Conservation (phyloP, 2,329 filamentous ascomycete genomes). For the Alternaria longipes region DNA sequence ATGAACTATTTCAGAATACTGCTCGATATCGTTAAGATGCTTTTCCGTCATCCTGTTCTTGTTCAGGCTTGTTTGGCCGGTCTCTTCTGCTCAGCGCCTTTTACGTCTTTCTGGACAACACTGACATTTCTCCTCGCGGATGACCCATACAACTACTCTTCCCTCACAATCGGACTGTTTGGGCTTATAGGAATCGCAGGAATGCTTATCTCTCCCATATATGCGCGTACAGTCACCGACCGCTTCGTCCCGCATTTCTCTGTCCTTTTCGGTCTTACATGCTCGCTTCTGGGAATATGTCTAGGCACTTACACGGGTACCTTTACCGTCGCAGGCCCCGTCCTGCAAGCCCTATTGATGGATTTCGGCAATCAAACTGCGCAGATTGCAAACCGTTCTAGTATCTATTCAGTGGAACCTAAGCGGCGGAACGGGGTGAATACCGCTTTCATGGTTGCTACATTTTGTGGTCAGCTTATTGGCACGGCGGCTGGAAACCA, state of each 20-base stretch:
- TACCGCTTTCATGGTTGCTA: conserved; percentile 81
- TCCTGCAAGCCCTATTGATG: conserved; percentile 74
- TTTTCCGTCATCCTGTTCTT: conserved; percentile 72
- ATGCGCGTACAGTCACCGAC: conserved; percentile 75
- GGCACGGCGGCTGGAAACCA: conserved; percentile 66
- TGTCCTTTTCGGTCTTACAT: conserved; percentile 68
- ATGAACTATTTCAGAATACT: conserved; percentile 73
- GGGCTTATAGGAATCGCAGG: conserved; percentile 77
- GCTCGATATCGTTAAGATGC: conserved; percentile 69
- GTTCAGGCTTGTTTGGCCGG: conserved; percentile 74
- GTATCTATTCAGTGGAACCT: conserved; percentile 76
- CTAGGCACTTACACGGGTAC: conserved; percentile 75
- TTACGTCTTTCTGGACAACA: conserved; percentile 77
- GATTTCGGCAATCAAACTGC: conserved; percentile 78
- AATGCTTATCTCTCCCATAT: conserved; percentile 74
- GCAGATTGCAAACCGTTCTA: conserved; percentile 76
- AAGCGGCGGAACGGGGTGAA: conserved; percentile 79
- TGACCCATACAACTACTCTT: conserved; percentile 72
- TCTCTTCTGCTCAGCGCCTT: conserved; percentile 69
- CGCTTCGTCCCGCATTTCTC: conserved; percentile 73
- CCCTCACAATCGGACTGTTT: conserved; percentile 78
- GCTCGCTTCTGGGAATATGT: conserved; percentile 68
- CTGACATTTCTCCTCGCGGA: conserved; percentile 80
- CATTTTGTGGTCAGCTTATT: conserved; percentile 78
- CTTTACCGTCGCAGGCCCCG: conserved; percentile 73